These are phyloP conservation scores for Phlebopus sp. DNA, from an alignment of 1,284 basidiomycete genomes.

Conservation along the genomic window DNA sequence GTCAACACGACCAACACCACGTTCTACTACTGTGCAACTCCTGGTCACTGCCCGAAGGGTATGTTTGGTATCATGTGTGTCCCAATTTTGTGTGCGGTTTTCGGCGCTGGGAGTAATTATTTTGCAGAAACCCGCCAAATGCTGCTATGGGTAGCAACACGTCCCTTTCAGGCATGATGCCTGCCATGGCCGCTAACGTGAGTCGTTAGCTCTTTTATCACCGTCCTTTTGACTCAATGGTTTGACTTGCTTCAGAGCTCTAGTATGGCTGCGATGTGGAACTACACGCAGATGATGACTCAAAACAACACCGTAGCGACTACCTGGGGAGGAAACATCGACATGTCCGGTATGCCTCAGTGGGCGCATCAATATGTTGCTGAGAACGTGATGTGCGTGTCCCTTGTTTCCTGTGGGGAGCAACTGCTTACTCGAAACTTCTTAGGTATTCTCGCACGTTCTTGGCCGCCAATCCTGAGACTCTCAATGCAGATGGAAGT, in stretches of 20 bases:
- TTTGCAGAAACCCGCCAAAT: slow-evolving; percentile 55
- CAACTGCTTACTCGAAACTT: slow-evolving; percentile 3
- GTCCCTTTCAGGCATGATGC: slow-evolving; percentile 53
- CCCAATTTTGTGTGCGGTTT: background rate
- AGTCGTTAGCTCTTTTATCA: slow-evolving; percentile 15
- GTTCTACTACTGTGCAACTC: slow-evolving; percentile 71
- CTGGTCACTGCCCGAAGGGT: slow-evolving; percentile 69
- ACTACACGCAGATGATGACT: slow-evolving; percentile 49
- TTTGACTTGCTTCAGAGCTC: slow-evolving; percentile 37
- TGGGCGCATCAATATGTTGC: slow-evolving; percentile 51
- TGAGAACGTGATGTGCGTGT: slow-evolving; percentile 54
- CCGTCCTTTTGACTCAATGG: background rate
- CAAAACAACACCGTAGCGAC: slow-evolving; percentile 45
- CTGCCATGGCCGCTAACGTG: slow-evolving; percentile 45
- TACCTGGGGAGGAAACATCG: slow-evolving; percentile 63
- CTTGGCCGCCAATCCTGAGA: slow-evolving; percentile 60
- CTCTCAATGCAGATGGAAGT: slow-evolving; percentile 47
- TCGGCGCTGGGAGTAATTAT: slow-evolving; percentile 1
- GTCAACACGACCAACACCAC: slow-evolving; percentile 69
- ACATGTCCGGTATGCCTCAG: slow-evolving; percentile 50
- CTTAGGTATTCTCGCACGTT: slow-evolving; percentile 51
- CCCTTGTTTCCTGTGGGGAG: slow-evolving; percentile 19
- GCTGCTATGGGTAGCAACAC: slow-evolving; percentile 36
- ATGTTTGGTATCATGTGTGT: slow-evolving; percentile 75
- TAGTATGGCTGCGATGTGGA: slow-evolving; percentile 51